Evolutionary conservation across 176 grass and related monocot species (phyloP).

Genomic region (Bromus sterilis): DNA sequence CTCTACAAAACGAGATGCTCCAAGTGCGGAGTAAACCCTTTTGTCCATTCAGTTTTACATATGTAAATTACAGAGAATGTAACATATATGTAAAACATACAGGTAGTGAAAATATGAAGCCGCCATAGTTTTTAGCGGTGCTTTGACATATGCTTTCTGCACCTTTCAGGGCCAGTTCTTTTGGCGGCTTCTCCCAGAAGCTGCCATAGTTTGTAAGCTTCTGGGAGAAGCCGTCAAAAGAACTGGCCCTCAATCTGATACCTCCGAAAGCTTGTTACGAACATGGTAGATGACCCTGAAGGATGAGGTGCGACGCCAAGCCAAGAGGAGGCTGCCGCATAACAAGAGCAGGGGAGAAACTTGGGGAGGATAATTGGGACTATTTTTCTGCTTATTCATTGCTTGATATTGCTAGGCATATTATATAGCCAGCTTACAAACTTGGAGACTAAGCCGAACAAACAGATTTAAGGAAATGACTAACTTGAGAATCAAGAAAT

Average conservation of each 20-base stretch:
- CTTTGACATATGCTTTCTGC: not conserved
- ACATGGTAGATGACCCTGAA: not conserved
- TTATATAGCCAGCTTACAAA: not conserved
- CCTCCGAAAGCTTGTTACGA: not conserved
- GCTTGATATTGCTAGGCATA: not conserved
- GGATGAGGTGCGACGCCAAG: too few species aligned
- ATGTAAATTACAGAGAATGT: conserved; percentile 15
- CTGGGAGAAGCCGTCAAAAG: too few species aligned
- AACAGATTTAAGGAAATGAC: not conserved
- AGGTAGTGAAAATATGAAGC: conserved; percentile 1
- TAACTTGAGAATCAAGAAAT: not conserved
- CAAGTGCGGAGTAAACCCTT: not conserved
- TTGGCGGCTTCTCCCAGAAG: too few species aligned
- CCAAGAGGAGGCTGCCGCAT: not conserved
- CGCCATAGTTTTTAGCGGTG: not conserved
- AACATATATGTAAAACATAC: not conserved
- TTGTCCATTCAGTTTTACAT: not conserved
- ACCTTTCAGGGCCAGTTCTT: too few species aligned
- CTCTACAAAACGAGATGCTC: not conserved
- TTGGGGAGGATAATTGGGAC: not conserved
- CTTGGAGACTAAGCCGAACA: not conserved
- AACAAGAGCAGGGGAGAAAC: not conserved
- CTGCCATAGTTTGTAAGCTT: too few species aligned
- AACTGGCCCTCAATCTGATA: too few species aligned
- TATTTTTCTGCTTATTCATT: not conserved